Evolutionary conservation across 2,329 filamentous ascomycete species (phyloP), one percentile per base, ranked within the genome.

Genomic region (Trichoderma atrobrunneum): DNA sequence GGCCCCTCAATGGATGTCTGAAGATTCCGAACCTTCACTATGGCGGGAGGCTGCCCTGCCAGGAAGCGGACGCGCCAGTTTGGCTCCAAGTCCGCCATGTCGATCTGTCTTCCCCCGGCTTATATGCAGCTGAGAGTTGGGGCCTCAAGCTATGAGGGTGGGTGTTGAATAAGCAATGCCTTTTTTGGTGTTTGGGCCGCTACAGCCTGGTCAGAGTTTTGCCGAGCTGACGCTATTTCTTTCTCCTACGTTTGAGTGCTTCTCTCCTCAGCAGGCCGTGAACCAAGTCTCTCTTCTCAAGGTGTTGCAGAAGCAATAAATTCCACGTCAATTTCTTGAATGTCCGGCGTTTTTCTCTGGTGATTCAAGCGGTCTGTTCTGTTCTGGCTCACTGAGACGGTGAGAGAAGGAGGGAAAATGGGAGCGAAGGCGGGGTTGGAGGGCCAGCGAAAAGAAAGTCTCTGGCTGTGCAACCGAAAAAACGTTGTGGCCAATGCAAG

Each of bases 21-120:
- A 1, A 94, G 87, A 76, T 92, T 90, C 65, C 84, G 85, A 72
- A 94, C 86, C 48, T 85, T 85, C 74, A 94, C 87, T 16, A 83
- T 78, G 57, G 88, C 86, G 3, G 79, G 70, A 5, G 78, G 74
- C 18, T 79, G 75, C 34, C 78, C 79, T 18, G 77, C 77, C 1
- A 74, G 74, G 21, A 74, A 74, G 28, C 75, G 73, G 8, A 80
- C 74, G 56, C 77, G 73, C 72, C 77, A 76, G 21, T 74, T 72
- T 6, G 77, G 76, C 51, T 74, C 75, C 51, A 79, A 69, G 43
- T 75, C 73, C 32, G 71, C 70, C n/a, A 66, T 66, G 24, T 68
- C 76, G 30, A 5, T 36, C 76, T 34, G 39, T 69, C 30, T 43
- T 51, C 63, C 54, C 32, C 28, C 18, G 28, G 39, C 51, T 16